These are phyloP conservation scores for Phialophora expanda DNA, from an alignment of 2,329 filamentous ascomycete species.

Conservation along the genomic window DNA sequence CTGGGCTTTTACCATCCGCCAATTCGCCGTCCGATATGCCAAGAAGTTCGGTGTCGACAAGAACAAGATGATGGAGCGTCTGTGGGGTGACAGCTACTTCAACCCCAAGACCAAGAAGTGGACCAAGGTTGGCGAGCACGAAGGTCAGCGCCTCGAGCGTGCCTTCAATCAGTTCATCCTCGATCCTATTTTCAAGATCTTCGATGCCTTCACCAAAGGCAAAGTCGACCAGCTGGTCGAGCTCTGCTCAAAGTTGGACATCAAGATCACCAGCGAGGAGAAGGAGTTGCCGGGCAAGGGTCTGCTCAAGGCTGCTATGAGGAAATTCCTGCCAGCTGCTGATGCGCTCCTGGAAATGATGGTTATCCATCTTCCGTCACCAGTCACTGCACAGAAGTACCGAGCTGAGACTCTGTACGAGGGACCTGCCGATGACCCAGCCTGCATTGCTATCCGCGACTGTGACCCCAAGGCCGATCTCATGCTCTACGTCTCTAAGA, in stretches of 20 bases:
- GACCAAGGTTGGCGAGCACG: conserved; percentile 82
- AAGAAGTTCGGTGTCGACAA: conserved; percentile 99
- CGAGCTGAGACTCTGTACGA: conserved; percentile 99
- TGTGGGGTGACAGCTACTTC: conserved; percentile 99
- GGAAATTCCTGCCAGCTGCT: conserved; percentile 97
- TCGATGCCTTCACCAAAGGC: conserved; percentile 95
- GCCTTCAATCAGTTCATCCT: conserved; percentile 99
- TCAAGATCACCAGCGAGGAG: conserved; percentile 88
- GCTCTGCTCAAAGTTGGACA: conserved; percentile 89
- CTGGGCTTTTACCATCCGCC: conserved; percentile 99
- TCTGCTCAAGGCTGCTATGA: conserved; percentile 97
- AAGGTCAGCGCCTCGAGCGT: conserved; percentile 92
- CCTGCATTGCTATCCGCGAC: conserved; percentile 95
- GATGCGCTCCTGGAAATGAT: conserved; percentile 99
- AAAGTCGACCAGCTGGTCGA: conserved; percentile 88
- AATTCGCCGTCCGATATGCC: conserved; percentile 93
- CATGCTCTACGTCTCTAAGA: conserved; percentile 99
- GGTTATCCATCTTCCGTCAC: conserved; percentile 98
- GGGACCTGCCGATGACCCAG: conserved; percentile 90
- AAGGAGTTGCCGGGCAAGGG: conserved; percentile 95
- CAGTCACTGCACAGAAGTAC: conserved; percentile 94
- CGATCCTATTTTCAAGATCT: conserved; percentile 99
- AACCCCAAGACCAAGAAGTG: conserved; percentile 99
- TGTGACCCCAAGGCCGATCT: conserved; percentile 97
- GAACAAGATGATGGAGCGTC: conserved; percentile 99